A percentile compares a stretch with the other conserved stretches of the same genome.
Conservation (phyloP, 805 yeast genomes). For the Jamesozyma rosinii region DNA sequence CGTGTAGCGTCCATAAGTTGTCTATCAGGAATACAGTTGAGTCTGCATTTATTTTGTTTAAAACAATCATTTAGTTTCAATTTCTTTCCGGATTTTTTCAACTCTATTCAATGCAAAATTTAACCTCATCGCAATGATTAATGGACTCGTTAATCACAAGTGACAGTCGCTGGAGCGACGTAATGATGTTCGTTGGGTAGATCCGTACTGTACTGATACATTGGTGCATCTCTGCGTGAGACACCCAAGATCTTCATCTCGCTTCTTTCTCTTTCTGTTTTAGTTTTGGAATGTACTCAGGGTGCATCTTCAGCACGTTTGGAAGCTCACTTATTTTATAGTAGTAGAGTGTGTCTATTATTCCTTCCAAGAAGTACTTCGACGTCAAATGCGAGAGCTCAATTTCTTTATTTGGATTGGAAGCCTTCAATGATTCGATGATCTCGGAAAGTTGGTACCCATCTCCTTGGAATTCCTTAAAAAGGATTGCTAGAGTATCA, state of each 20-base stretch:
- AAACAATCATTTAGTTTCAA: too few relatives aligned
- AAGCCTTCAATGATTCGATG: neutral
- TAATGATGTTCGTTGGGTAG: too few relatives aligned
- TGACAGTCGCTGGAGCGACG: too few relatives aligned
- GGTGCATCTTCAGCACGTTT: neutral
- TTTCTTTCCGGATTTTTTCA: too few relatives aligned
- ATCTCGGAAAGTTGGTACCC: slow-evolving; percentile 1
- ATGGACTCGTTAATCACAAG: too few relatives aligned
- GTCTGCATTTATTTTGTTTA: too few relatives aligned
- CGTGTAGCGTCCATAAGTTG: neutral
- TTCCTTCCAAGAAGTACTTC: neutral
- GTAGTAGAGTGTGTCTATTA: neutral
- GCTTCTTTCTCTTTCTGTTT: neutral
- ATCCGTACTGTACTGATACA: too few relatives aligned
- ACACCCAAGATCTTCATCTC: too few relatives aligned
- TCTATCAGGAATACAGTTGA: too few relatives aligned
- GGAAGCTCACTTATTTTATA: neutral
- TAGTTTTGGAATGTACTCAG: neutral
- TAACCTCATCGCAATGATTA: too few relatives aligned
- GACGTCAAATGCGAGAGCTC: neutral
- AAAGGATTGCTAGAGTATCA: slow-evolving; percentile 1
- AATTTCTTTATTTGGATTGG: neutral
- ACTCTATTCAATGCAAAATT: too few relatives aligned
- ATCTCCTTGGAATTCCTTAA: neutral
- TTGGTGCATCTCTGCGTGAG: too few relatives aligned